These are phyloP conservation scores for Penicillium silybi DNA, from an alignment of 495 filamentous ascomycete genomes.

Conservation along the genomic window DNA sequence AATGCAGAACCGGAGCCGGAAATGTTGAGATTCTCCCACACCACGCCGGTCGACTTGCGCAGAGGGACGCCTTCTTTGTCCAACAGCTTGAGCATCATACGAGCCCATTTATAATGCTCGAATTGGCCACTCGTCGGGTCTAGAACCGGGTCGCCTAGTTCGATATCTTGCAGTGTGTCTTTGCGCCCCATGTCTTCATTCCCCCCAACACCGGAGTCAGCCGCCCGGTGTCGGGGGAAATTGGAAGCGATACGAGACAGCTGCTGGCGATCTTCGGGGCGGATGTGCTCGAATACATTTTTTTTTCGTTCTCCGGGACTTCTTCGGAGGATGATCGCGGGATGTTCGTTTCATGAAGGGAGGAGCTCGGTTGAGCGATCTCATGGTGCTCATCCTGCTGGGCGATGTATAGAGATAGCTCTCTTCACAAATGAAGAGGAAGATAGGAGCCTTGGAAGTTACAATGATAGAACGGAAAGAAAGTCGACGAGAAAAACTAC, in stretches of 20 bases:
- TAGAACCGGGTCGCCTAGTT: conserved; percentile 47
- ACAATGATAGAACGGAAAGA: not conserved
- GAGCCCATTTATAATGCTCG: conserved; percentile 54
- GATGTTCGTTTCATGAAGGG: conserved; percentile 9
- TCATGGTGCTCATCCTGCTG: conserved; percentile 11
- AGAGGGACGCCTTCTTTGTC: conserved; percentile 42
- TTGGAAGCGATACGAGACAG: conserved; percentile 39
- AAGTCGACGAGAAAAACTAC: not conserved
- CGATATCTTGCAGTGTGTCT: conserved; percentile 43
- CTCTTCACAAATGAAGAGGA: not conserved
- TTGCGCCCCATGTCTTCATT: conserved; percentile 28
- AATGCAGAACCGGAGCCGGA: conserved; percentile 51
- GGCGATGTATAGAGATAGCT: conserved; percentile 7
- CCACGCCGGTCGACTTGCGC: conserved; percentile 38
- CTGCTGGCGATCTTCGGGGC: conserved; percentile 31
- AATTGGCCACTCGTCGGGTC: conserved; percentile 55
- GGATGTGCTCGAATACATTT: conserved; percentile 33
- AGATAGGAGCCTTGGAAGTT: not conserved
- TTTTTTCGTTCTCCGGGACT: conserved; percentile 13
- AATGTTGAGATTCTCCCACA: conserved; percentile 51
- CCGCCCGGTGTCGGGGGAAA: conserved; percentile 28
- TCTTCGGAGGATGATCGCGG: conserved; percentile 15
- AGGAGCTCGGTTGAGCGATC: conserved; percentile 14
- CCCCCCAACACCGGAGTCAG: conserved; percentile 20
- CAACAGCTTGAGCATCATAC: conserved; percentile 43